Evolutionary conservation across 73 alveolate species (phyloP), one percentile per base, ranked within the genome.

Genomic region (Paramecium pentaurelia): DNA sequence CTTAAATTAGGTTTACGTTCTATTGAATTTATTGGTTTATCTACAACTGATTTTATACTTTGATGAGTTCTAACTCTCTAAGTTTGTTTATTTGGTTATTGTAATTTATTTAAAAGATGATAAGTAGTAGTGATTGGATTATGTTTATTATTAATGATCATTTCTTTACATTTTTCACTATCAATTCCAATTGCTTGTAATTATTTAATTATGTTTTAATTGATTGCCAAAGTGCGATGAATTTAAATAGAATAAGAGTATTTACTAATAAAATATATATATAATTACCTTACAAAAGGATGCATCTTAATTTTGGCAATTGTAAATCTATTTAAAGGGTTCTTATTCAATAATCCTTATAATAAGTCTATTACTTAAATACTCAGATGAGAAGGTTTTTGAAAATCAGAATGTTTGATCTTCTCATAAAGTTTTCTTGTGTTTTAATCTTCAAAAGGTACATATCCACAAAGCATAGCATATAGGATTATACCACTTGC

Each of bases 101-200:
- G 32, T 18, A 37, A 9, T 73, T 73, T 37, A 37, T 37, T 40
- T 36, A 73, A 71, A 18, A 97, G 86, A 83, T 96, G 96, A 92
- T 97, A 97, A 12, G 98, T 95, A 12, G 99, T 94, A 14, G 99
- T 97, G 2, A 95, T 94, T 60, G 95, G 94, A 92, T 97, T 97
- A 71, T 97, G 99, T 92, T 95, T 97, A 88, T 97, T 97, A 30
- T 93, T 92, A 28, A 92, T 54, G 80, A 96, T 37, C 77, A 86
- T 86, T 58, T 77, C 92, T 86, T 86, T 70, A 27, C 92, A 84
- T 68, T 92, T 87, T 71, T 44, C 60, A 86, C 92, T 80, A 60
- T 92, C 95, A 51, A 83, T 9, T 36, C 92, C 95, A 58, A 51
- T 47, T 1, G 22, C 84, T 58, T 83, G 59, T 92, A 93, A 71